Evolutionary conservation across 805 yeast species (phyloP).

Genomic region (Cyberlindnera mycetangii): DNA sequence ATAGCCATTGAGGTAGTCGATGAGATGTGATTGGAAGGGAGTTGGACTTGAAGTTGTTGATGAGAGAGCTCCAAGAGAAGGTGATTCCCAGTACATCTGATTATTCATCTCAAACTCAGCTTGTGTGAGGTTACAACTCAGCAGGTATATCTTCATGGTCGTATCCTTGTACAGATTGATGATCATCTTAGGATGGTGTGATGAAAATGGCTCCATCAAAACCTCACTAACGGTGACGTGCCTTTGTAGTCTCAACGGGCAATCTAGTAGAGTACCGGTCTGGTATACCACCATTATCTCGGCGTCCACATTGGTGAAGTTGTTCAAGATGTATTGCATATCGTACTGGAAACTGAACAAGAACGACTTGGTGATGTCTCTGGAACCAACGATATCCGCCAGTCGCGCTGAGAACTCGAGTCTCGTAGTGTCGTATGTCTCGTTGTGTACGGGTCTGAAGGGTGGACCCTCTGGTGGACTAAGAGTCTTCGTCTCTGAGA

Average conservation of each 20-base stretch:
- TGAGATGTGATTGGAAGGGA: conserved; percentile 43
- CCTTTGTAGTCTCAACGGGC: background rate
- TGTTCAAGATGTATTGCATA: conserved; percentile 29
- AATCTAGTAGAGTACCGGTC: conserved; percentile 29
- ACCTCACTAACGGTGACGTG: conserved; percentile 28
- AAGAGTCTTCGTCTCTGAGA: conserved; percentile 1
- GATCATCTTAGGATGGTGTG: conserved; percentile 70
- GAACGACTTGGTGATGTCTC: conserved; percentile 34
- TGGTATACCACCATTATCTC: conserved; percentile 31
- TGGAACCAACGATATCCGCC: conserved; percentile 32
- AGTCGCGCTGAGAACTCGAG: conserved; percentile 27
- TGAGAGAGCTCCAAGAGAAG: conserved; percentile 31
- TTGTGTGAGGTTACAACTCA: conserved; percentile 56
- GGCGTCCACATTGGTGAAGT: conserved; percentile 22
- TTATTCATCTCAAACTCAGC: conserved; percentile 56
- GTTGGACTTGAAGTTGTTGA: background rate
- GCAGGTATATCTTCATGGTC: conserved; percentile 48
- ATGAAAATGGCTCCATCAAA: conserved; percentile 37
- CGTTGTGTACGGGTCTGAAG: conserved; percentile 23
- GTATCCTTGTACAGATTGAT: conserved; percentile 45
- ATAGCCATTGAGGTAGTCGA: conserved; percentile 45
- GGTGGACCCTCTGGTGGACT: too few species aligned
- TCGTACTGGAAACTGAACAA: conserved; percentile 51
- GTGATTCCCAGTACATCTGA: conserved; percentile 67
- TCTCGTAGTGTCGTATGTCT: conserved; percentile 14